Evolutionary conservation across 495 filamentous ascomycete genomes (phyloP).

Genomic region (Mycothermus thermophilus): DNA sequence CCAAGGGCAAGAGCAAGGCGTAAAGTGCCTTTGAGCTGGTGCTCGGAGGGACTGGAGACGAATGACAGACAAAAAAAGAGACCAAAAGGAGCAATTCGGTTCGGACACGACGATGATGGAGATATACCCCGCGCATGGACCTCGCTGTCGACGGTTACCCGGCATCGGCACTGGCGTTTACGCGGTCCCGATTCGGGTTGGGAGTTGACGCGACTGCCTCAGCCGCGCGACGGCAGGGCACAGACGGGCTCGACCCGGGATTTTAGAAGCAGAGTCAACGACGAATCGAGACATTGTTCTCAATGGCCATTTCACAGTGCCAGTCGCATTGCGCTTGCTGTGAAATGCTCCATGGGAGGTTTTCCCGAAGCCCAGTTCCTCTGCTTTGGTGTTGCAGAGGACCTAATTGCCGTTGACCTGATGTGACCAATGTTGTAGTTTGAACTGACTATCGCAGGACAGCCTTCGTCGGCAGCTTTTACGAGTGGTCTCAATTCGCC

Average conservation of each 20-base stretch:
- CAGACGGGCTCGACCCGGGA: slow-evolving; percentile 13
- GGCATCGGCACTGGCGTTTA: slow-evolving; percentile 19
- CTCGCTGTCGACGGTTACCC: slow-evolving; percentile 6
- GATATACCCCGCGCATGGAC: slow-evolving; percentile 9
- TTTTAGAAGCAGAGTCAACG: slow-evolving; percentile 19
- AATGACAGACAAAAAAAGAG: slow-evolving; percentile 4
- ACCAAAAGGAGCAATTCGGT: slow-evolving; percentile 7
- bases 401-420: slow-evolving; percentile 4
- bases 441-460: slow-evolving; percentile 5
- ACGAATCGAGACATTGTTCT: slow-evolving; percentile 36
- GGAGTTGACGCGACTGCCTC: slow-evolving; percentile 11
- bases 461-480: too few relatives aligned
- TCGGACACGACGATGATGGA: slow-evolving; percentile 6
- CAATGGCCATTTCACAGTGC: slow-evolving; percentile 47
- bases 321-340: slow-evolving; percentile 28
- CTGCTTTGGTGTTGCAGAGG: slow-evolving; percentile 11
- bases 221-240: too few relatives aligned
- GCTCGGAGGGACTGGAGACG: background rate
- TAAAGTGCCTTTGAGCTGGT: slow-evolving; percentile 7
- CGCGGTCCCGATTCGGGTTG: slow-evolving; percentile 11
- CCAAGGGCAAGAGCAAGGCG: slow-evolving; percentile 28
- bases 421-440: slow-evolving; percentile 6
- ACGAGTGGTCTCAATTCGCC: too few relatives aligned
- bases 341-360: slow-evolving; percentile 54
- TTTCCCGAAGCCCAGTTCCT: slow-evolving; percentile 39